Base-by-base conservation (phyloP, 768 basidiomycete genomes). In the Hortiboletus campestris region DNA sequence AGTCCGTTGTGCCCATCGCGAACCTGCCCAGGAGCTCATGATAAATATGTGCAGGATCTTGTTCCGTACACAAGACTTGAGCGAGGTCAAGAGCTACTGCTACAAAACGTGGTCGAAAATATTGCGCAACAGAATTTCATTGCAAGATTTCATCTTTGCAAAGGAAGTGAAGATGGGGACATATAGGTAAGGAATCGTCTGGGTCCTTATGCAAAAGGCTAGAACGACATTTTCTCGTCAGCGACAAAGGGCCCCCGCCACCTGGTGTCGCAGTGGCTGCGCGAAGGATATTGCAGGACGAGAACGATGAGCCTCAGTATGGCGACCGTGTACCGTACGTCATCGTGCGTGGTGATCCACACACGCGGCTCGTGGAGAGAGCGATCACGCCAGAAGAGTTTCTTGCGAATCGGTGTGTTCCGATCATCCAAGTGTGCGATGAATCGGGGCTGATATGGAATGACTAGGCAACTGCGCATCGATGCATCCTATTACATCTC, bases 131-230 rank as follows among this genome's bases (percentile, higher is more conserved):
- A 85, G 81, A 60, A 86, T 83, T 2, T 88, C 91, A 3, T 74
- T 91, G n/a, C 89, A 95, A 62, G 95, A 98, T 68, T 97, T 97
- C 64, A 88, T 94, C 35, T 94, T 98, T 61, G 86, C 96, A 0
- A 96, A 96, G 67, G 92, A 95, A 72, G 94, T 98, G 29, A 86
- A 76, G 63, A 80, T 98, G 79, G 97, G 97, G 13, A 91, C 89
- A 1, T 98, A 98, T 67, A 94, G 89, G 94, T 90, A 38, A 67
- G 49, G 12, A 9, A 32, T 6, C 1, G 6, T 12, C 2, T 39
- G 11, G 17, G 16, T 19, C 14, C 10, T 36, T 32, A 3, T 31
- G 20, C 34, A 16, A 25, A 57, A 6, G 8, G 17, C 14, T n/a
- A 11, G 43, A 44, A 16, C 4, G 13, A 57, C 2, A 7, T 11